These are phyloP conservation scores for Scleromitrula shiraiana DNA, from an alignment of 2,329 filamentous ascomycete genomes.

Conservation along the genomic window DNA sequence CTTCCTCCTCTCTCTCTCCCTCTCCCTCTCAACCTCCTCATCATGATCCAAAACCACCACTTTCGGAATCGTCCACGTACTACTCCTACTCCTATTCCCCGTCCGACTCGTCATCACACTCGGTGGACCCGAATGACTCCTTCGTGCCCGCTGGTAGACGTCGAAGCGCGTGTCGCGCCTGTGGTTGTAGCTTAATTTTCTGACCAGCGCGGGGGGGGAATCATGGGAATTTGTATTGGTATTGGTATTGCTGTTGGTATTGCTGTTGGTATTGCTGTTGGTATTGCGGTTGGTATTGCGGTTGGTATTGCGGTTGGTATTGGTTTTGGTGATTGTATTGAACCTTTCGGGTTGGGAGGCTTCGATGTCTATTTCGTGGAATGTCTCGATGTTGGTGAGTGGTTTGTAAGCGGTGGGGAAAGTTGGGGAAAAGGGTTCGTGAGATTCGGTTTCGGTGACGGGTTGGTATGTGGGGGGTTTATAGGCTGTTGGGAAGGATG, in stretches of 20 bases:
- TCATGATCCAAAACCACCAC: constrained; percentile 21
- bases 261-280: neutral
- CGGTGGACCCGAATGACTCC: constrained; percentile 5
- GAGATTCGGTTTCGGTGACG: no score
- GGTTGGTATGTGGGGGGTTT: constrained; percentile 10
- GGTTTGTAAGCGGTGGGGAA: constrained; percentile 8
- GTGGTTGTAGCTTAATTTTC: constrained; percentile 17
- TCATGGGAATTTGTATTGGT: no score
- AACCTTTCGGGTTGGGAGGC: no score
- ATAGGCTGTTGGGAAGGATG: neutral
- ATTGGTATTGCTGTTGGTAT: neutral
- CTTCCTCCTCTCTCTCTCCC: neutral
- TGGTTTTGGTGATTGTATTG: no score
- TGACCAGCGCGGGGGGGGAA: no score
- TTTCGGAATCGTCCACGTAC: constrained; percentile 11
- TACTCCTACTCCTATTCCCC: constrained; percentile 1
- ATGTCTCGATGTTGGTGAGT: constrained; percentile 1
- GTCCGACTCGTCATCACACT: neutral
- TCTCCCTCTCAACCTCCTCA: neutral
- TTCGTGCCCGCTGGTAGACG: constrained; percentile 10
- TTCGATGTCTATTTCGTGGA: constrained; percentile 6
- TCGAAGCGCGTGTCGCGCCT: constrained; percentile 18
- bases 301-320: neutral
- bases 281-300: neutral
- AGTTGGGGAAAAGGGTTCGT: neutral